These are phyloP conservation scores for Backusella tarrabulga DNA, from an alignment of 192 early-diverging fungal genomes.

Conservation along the genomic window DNA sequence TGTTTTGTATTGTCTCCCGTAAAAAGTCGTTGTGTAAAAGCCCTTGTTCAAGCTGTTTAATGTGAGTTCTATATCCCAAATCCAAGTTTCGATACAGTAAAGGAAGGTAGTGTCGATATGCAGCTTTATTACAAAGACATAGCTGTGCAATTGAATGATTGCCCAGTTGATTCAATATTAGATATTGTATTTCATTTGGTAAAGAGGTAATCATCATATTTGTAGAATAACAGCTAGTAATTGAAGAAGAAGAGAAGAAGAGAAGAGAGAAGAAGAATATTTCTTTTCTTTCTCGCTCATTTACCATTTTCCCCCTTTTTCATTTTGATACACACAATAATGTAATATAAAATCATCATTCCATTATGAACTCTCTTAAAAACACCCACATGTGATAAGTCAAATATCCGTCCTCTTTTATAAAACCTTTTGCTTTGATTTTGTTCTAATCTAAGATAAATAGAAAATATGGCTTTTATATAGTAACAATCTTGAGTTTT, in stretches of 20 bases:
- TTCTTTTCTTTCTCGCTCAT: neutral
- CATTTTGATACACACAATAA: neutral
- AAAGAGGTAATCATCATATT: neutral
- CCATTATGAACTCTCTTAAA: neutral
- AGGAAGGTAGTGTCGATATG: neutral
- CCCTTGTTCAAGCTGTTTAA: constrained; percentile 7
- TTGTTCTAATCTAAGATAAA: neutral
- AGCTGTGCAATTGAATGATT: neutral
- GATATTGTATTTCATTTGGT: neutral
- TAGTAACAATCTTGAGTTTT: neutral
- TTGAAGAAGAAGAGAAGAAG: neutral
- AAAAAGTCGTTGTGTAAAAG: neutral
- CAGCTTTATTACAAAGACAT: neutral
- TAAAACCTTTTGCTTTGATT: neutral
- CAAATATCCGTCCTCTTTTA: neutral
- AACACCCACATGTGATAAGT: neutral
- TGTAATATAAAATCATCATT: neutral
- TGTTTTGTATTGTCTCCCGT: neutral
- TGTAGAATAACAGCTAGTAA: neutral
- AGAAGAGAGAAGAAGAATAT: neutral
- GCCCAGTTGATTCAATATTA: neutral
- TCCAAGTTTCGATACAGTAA: constrained; percentile 8
- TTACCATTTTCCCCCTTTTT: neutral
- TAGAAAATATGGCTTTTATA: neutral
- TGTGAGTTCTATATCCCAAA: constrained; percentile 9